Evolutionary conservation across 306 rosid genomes (phyloP).

Genomic region (Psophocarpus tetragonolobus): DNA sequence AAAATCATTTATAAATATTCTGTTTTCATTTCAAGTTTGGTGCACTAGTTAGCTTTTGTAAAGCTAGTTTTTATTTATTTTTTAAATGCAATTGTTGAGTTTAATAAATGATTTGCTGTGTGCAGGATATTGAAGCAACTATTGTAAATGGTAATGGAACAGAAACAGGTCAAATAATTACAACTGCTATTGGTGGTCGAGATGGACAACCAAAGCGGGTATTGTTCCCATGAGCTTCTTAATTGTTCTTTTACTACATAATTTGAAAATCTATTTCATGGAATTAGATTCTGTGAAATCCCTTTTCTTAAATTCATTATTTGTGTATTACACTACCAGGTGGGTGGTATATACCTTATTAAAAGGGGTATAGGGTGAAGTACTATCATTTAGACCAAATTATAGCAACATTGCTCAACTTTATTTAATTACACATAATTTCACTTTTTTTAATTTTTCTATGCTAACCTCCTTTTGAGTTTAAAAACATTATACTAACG

Average conservation of each 20-base stretch:
- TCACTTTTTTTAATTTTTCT: too few relatives aligned
- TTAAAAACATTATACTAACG: too few relatives aligned
- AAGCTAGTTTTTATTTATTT: background rate
- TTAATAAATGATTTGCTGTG: constrained; percentile 21
- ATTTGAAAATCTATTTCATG: background rate
- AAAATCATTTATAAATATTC: constrained; percentile 10
- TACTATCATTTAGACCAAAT: background rate
- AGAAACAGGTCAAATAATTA: constrained; percentile 86
- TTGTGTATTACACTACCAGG: background rate
- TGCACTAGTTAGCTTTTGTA: background rate
- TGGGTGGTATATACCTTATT: background rate
- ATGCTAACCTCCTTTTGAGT: too few relatives aligned
- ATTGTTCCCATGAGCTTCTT: background rate
- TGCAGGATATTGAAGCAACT: constrained; percentile 73
- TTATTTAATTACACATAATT: too few relatives aligned
- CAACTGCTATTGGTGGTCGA: constrained; percentile 69
- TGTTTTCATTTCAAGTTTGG: background rate
- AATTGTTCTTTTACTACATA: background rate
- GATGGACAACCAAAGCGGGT: constrained; percentile 93
- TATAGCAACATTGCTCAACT: too few relatives aligned
- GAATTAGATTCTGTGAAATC: background rate
- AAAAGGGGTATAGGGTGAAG: background rate
- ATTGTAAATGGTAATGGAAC: constrained; percentile 76
- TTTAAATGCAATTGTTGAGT: background rate
- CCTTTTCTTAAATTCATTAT: background rate